Evolutionary conservation across 495 filamentous ascomycete species (phyloP).

Genomic region (Podospora bellae-mahoneyi): DNA sequence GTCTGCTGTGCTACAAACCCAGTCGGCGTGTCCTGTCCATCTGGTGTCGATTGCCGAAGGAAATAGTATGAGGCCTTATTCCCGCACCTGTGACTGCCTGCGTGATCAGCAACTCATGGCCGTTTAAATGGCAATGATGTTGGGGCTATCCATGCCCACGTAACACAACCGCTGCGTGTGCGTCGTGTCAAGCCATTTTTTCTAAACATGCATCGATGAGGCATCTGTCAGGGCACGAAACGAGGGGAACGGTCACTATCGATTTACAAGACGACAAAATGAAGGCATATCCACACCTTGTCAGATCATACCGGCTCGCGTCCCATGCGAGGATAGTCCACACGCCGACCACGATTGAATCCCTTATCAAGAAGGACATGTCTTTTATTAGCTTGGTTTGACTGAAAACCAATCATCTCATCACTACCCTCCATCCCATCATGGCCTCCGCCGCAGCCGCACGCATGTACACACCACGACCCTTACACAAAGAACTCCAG

Average conservation of each 20-base stretch:
- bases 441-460: not conserved
- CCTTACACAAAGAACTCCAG: not conserved
- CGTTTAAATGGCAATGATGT: slow-evolving; percentile 1
- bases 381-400: not conserved
- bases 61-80: not conserved
- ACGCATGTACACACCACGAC: not conserved
- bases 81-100: not conserved
- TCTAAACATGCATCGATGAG: slow-evolving; percentile 6
- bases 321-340: not conserved
- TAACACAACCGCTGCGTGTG: slow-evolving; percentile 1
- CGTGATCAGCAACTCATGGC: slow-evolving; percentile 6
- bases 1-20: not conserved
- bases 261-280: not conserved
- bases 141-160: slow-evolving; percentile 3
- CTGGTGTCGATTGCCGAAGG: not conserved
- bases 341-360: not conserved
- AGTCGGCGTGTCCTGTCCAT: not conserved
- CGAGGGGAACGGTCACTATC: not conserved
- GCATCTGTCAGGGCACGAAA: slow-evolving; percentile 4
- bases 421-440: not conserved
- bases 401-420: not conserved
- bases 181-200: not conserved
- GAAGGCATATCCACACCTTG: not conserved
- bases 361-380: not conserved
- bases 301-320: not conserved